A percentile compares a stretch with the other conserved stretches of the same genome.
Conservation (phyloP, 2,329 filamentous ascomycete species). For the Sporothrix phasma region DNA sequence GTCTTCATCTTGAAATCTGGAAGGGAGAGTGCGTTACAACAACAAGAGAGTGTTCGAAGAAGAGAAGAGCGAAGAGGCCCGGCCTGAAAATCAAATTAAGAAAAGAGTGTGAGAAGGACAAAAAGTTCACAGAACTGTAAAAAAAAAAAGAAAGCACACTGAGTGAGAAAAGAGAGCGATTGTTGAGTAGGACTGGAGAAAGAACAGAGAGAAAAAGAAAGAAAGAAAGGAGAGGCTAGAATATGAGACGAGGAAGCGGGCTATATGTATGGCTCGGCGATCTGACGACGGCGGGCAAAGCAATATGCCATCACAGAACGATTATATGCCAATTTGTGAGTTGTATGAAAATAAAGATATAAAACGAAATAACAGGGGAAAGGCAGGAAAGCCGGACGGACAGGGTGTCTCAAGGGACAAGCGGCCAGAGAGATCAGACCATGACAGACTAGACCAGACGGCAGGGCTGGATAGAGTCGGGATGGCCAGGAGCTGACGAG, state of each 20-base stretch:
- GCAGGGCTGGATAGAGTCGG: neutral
- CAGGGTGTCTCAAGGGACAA: slow-evolving; percentile 6
- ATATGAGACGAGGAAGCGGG: neutral
- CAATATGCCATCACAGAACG: neutral
- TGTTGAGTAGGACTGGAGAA: slow-evolving; percentile 11
- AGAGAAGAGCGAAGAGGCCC: slow-evolving; percentile 13
- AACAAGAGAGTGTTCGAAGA: slow-evolving; percentile 1
- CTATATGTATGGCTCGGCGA: slow-evolving; percentile 3
- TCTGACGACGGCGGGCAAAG: neutral
- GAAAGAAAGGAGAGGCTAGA: neutral
- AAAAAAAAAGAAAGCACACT: slow-evolving; percentile 12
- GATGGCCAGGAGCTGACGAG: neutral
- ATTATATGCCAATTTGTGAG: neutral
- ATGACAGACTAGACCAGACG: slow-evolving; percentile 7
- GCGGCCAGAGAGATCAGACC: neutral
- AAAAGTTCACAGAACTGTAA: slow-evolving; percentile 19
- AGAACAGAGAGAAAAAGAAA: neutral
- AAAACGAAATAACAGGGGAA: slow-evolving; percentile 1
- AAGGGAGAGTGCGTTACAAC: neutral
- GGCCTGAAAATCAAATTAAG: slow-evolving; percentile 15
- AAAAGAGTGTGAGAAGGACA: neutral
- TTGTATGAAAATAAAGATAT: neutral
- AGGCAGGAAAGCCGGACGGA: slow-evolving; percentile 10
- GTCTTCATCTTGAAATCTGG: slow-evolving; percentile 19
- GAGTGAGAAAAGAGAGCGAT: slow-evolving; percentile 8